These are phyloP conservation scores for Quercus lobata DNA, from an alignment of 331 rosid species.

Conservation along the genomic window DNA sequence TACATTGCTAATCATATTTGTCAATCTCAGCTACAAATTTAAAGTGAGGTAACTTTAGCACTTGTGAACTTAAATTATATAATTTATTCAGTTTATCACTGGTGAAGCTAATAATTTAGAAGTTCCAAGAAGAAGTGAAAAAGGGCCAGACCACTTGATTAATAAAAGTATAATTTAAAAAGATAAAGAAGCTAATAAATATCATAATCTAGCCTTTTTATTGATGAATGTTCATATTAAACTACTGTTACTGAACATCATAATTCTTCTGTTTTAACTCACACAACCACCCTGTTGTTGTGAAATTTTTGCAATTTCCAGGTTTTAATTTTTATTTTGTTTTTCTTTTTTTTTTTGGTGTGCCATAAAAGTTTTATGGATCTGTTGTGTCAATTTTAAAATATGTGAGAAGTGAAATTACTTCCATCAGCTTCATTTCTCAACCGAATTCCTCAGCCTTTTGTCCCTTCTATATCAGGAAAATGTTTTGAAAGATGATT, in stretches of 20 bases:
- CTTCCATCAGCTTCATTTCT: background rate
- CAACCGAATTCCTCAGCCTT: background rate
- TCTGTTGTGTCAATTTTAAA: no score
- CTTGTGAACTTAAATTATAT: background rate
- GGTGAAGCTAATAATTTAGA: background rate
- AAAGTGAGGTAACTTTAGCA: background rate
- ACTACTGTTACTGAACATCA: background rate
- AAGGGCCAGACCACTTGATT: background rate
- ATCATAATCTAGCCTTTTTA: background rate
- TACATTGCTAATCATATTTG: background rate
- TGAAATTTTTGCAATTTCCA: background rate
- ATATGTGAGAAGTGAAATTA: background rate
- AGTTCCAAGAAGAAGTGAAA: background rate
- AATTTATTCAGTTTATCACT: background rate
- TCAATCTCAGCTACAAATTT: background rate
- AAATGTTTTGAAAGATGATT: background rate
- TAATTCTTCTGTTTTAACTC: background rate
- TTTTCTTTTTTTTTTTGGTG: background rate
- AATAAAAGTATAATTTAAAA: background rate
- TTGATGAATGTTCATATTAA: background rate
- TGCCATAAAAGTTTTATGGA: background rate
- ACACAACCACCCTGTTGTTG: background rate
- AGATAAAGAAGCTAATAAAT: background rate
- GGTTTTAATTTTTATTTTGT: background rate
- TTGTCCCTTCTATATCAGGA: background rate